Evolutionary conservation across 495 filamentous ascomycete genomes (phyloP).

Genomic region (Bryoglossum gracile): DNA sequence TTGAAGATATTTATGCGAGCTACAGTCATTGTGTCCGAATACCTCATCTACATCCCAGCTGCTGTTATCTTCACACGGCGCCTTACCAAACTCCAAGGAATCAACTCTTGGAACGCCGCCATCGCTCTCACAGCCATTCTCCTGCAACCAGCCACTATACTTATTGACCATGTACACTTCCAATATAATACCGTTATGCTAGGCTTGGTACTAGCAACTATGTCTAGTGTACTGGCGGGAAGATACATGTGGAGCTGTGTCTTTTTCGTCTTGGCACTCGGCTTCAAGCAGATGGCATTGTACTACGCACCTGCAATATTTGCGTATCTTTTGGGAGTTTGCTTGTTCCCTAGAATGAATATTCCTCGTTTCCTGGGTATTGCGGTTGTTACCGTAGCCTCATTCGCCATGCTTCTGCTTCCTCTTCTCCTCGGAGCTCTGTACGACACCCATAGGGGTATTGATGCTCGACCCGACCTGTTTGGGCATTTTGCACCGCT

Average conservation of each 20-base stretch:
- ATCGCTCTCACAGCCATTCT: conserved; percentile 84
- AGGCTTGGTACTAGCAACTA: conserved; percentile 73
- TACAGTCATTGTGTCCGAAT: conserved; percentile 84
- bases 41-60: conserved; percentile 80
- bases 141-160: conserved; percentile 84
- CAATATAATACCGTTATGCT: conserved; percentile 99
- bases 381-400: conserved; percentile 58
- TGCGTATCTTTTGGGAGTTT: conserved; percentile 81
- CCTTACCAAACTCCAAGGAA: conserved; percentile 61
- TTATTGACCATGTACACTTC: conserved; percentile 97
- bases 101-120: conserved; percentile 67
- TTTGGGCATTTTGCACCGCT: conserved; percentile 48
- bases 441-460: conserved; percentile 49
- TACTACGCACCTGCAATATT: conserved; percentile 94
- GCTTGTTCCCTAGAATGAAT: conserved; percentile 66
- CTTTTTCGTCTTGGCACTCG: conserved; percentile 89
- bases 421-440: conserved; percentile 63
- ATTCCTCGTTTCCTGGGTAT: conserved; percentile 66
- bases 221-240: conserved; percentile 81
- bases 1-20: conserved; percentile 95
- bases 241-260: conserved; percentile 80
- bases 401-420: conserved; percentile 67
- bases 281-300: conserved; percentile 98
- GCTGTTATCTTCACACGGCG: conserved; percentile 74
- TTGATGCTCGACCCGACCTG: conserved; percentile 40